These are phyloP conservation scores for Periconia sp. DNA, from an alignment of 2,329 filamentous ascomycete species.

Conservation along the genomic window DNA sequence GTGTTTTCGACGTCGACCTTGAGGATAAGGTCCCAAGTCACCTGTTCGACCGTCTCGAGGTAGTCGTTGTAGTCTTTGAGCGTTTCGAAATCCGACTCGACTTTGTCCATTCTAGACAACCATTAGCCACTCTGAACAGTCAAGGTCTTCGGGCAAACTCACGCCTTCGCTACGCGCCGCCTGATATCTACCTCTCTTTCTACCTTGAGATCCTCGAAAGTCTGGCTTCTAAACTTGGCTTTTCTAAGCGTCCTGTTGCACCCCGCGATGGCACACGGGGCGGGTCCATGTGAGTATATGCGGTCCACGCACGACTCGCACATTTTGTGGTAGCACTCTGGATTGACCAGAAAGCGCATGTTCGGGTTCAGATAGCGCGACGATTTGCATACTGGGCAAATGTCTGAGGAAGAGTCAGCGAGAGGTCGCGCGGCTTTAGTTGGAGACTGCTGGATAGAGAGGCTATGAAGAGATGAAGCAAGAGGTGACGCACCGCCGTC, in stretches of 20 bases:
- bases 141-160: conserved; percentile 28
- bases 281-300: conserved; percentile 89
- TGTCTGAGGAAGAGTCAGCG: conserved; percentile 61
- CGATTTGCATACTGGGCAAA: conserved; percentile 97
- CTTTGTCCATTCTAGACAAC: conserved; percentile 77
- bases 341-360: conserved; percentile 95
- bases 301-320: conserved; percentile 95
- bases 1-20: conserved; percentile 71
- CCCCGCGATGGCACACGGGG: conserved; percentile 87
- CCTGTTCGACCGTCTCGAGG: conserved; percentile 87
- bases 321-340: conserved; percentile 99
- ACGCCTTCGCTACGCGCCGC: conserved; percentile 71
- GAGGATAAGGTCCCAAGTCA: conserved; percentile 86
- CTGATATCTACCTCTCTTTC: conserved; percentile 95
- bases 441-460: conserved; percentile 32
- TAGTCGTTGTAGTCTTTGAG: conserved; percentile 90
- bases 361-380: conserved; percentile 92
- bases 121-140: no score
- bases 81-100: conserved; percentile 88
- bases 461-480: conserved; percentile 34
- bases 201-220: conserved; percentile 85
- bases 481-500: conserved; percentile 47
- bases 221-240: conserved; percentile 82
- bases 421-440: conserved; percentile 11
- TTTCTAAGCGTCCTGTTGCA: conserved; percentile 88